Evolutionary conservation across 2,329 filamentous ascomycete species (phyloP).

Genomic region (Aspergillus fructus): DNA sequence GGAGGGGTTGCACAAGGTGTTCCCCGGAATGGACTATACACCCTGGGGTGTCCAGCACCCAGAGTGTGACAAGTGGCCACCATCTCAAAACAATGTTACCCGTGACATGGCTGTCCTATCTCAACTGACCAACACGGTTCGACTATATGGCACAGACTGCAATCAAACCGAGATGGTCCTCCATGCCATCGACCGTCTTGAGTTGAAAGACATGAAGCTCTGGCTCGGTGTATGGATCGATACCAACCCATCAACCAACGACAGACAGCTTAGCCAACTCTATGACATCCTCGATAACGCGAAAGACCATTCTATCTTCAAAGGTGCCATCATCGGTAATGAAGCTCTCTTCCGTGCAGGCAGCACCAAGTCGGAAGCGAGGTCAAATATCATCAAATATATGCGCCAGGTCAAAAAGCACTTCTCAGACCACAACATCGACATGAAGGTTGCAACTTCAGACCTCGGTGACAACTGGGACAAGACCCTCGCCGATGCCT

Average conservation of each 20-base stretch:
- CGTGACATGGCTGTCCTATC: conserved; percentile 86
- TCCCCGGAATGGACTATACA: conserved; percentile 94
- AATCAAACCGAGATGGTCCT: conserved; percentile 95
- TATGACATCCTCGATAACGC: conserved; percentile 71
- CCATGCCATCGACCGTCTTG: conserved; percentile 72
- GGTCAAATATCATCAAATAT: conserved; percentile 61
- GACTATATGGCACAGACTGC: conserved; percentile 93
- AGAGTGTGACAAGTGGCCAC: conserved; percentile 71
- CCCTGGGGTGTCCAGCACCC: conserved; percentile 89
- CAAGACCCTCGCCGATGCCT: conserved; percentile 62
- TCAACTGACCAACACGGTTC: conserved; percentile 82
- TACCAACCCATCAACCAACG: conserved; percentile 76
- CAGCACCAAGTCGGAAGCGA: conserved; percentile 60
- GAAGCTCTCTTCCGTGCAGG: conserved; percentile 59
- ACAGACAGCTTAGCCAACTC: conserved; percentile 78
- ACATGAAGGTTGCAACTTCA: conserved; percentile 78
- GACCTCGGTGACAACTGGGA: conserved; percentile 91
- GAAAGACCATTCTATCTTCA: conserved; percentile 50
- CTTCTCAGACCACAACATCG: conserved; percentile 64
- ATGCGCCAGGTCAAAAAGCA: conserved; percentile 70
- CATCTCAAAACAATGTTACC: conserved; percentile 92
- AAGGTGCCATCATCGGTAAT: conserved; percentile 63
- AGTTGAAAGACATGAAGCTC: conserved; percentile 74
- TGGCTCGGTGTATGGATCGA: conserved; percentile 97
- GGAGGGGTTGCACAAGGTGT: conserved; percentile 80